Conservation (phyloP, 495 filamentous ascomycete species). For the Annulohypoxylon nitens region DNA sequence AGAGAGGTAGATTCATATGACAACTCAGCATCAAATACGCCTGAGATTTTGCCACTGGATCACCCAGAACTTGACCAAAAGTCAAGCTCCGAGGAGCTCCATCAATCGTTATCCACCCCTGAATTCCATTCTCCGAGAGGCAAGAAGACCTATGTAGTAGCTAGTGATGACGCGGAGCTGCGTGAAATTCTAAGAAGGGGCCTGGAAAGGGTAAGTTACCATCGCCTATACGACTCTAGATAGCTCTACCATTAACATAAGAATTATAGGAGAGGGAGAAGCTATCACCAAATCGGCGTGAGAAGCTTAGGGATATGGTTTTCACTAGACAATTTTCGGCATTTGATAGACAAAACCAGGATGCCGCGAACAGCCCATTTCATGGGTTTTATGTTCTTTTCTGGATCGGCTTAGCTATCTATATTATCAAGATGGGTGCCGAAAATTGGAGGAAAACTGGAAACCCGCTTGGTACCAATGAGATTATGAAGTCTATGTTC, state of each 20-base stretch:
- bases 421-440: constrained; percentile 72
- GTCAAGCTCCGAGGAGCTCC: constrained; percentile 26
- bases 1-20: constrained; percentile 42
- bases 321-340: constrained; percentile 77
- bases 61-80: constrained; percentile 9
- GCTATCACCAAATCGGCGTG: constrained; percentile 47
- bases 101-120: constrained; percentile 17
- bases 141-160: constrained; percentile 62
- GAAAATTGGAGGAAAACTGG: constrained; percentile 74
- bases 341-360: constrained; percentile 76
- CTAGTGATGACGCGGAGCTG: constrained; percentile 68
- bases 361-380: constrained; percentile 69
- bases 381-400: constrained; percentile 84
- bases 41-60: constrained; percentile 39
- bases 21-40: constrained; percentile 34
- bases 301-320: constrained; percentile 73
- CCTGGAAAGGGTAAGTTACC: constrained; percentile 56
- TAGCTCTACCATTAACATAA: constrained; percentile 11
- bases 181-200: constrained; percentile 63
- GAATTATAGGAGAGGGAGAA: constrained; percentile 47
- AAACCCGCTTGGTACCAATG: constrained; percentile 72
- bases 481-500: constrained; percentile 78
- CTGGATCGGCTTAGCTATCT: constrained; percentile 74
- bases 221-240: neutral
- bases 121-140: constrained; percentile 16